These are phyloP conservation scores for Pseudogymnoascus sp. DNA, from an alignment of 2,329 filamentous ascomycete genomes.

Conservation along the genomic window DNA sequence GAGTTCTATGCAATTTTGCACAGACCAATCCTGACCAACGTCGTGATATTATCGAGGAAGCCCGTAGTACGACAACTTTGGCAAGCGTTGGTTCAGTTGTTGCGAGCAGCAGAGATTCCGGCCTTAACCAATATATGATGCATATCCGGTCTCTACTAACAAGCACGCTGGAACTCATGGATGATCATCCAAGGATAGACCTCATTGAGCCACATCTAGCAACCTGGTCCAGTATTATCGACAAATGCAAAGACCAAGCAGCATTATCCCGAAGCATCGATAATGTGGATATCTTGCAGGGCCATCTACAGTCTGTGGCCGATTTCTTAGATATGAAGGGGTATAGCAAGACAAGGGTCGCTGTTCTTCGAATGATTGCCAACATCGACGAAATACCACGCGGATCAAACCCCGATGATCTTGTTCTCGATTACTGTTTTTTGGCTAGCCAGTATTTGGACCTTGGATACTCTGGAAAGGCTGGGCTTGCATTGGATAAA, in stretches of 20 bases:
- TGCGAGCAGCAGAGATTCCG: slow-evolving; percentile 21
- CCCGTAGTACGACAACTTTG: slow-evolving; percentile 3
- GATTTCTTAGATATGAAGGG: slow-evolving; percentile 53
- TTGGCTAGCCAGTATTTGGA: slow-evolving; percentile 49
- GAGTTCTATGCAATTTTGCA: slow-evolving; percentile 23
- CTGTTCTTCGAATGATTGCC: slow-evolving; percentile 41
- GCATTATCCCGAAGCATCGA: slow-evolving; percentile 41
- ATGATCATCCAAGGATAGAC: slow-evolving; percentile 21
- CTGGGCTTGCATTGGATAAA: slow-evolving; percentile 49
- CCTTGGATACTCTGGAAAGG: slow-evolving; percentile 54
- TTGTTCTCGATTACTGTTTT: slow-evolving; percentile 33
- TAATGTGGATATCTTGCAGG: slow-evolving; percentile 40
- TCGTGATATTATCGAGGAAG: slow-evolving; percentile 10
- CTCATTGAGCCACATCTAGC: slow-evolving; percentile 19
- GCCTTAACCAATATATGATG: slow-evolving; percentile 20
- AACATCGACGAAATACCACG: slow-evolving; percentile 39
- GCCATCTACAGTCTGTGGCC: slow-evolving; percentile 45
- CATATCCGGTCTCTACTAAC: slow-evolving; percentile 23
- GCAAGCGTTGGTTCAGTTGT: neutral
- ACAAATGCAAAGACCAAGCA: slow-evolving; percentile 36
- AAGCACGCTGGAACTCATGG: slow-evolving; percentile 23
- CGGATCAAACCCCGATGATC: slow-evolving; percentile 34
- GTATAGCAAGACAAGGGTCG: slow-evolving; percentile 41
- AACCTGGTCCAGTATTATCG: slow-evolving; percentile 34
- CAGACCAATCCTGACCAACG: slow-evolving; percentile 17